Conservation (phyloP, 164 flowering plant species). For the Santalum album region DNA sequence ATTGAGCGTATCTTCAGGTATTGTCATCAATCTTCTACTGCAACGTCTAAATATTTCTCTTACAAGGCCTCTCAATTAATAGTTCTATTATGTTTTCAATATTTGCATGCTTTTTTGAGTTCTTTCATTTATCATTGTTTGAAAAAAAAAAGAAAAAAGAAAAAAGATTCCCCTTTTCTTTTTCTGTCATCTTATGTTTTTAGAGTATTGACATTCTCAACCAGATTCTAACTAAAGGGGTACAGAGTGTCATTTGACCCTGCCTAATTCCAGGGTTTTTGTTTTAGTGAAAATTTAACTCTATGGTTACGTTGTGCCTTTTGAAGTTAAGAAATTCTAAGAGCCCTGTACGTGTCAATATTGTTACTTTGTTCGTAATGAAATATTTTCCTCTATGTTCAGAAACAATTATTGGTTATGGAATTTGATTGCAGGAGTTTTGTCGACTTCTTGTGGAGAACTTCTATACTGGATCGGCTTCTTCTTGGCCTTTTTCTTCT, state of each 20-base stretch:
- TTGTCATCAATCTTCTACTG: background rate
- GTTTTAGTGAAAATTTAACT: too few relatives aligned
- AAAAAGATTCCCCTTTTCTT: too few relatives aligned
- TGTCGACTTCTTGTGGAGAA: conserved; percentile 5
- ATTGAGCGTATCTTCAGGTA: conserved; percentile 15
- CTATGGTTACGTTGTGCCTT: too few relatives aligned
- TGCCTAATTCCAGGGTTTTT: background rate
- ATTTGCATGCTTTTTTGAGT: background rate
- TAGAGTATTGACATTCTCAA: too few relatives aligned
- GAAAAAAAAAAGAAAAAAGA: too few relatives aligned
- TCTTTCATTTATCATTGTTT: background rate
- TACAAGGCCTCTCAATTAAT: background rate
- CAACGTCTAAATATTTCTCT: background rate
- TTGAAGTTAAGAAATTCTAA: too few relatives aligned
- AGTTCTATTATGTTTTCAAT: background rate
- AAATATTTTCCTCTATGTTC: too few relatives aligned
- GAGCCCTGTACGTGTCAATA: too few relatives aligned
- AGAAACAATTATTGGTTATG: conserved; percentile 10
- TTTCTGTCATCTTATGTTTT: too few relatives aligned
- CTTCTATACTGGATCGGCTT: conserved; percentile 8
- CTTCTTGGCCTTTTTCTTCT: conserved; percentile 1
- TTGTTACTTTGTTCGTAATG: too few relatives aligned
- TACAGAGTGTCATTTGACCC: background rate
- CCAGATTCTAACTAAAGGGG: background rate
- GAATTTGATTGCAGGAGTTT: conserved; percentile 1